A percentile compares a stretch with the other conserved stretches of the same genome.
Conservation (phyloP, 2,329 filamentous ascomycete genomes). For the Cladosporium sp. region DNA sequence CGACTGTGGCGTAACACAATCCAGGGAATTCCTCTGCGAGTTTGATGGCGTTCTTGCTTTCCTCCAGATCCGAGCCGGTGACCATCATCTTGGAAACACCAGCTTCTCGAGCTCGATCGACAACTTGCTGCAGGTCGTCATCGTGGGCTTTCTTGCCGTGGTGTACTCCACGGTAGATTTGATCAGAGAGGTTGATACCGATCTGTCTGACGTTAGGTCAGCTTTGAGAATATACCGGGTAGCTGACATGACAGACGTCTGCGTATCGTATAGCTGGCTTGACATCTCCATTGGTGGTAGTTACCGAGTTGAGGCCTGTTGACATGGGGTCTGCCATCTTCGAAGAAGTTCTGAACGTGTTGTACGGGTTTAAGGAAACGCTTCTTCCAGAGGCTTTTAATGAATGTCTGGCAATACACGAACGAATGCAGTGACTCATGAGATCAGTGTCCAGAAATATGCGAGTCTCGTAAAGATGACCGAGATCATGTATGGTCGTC, state of each 20-base stretch:
- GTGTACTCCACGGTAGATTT: slow-evolving; percentile 80
- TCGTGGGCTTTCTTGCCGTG: slow-evolving; percentile 73
- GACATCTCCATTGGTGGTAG: slow-evolving; percentile 9
- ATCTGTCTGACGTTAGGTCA: slow-evolving; percentile 47
- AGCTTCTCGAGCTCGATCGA: slow-evolving; percentile 70
- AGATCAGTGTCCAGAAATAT: not conserved
- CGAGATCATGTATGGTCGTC: too few relatives aligned
- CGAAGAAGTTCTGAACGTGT: slow-evolving; percentile 2
- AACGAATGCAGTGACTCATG: slow-evolving; percentile 6
- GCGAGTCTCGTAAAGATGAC: not conserved
- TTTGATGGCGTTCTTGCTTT: slow-evolving; percentile 69
- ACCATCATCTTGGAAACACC: slow-evolving; percentile 89
- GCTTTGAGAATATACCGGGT: too few relatives aligned
- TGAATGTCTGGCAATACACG: not conserved
- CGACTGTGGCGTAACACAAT: slow-evolving; percentile 82
- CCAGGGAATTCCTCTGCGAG: slow-evolving; percentile 71
- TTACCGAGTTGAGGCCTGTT: slow-evolving; percentile 20
- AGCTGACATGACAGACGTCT: slow-evolving; percentile 40
- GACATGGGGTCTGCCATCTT: slow-evolving; percentile 20
- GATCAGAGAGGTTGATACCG: slow-evolving; percentile 93
- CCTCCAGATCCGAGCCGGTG: slow-evolving; percentile 80
- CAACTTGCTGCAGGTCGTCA: slow-evolving; percentile 68
- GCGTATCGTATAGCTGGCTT: slow-evolving; percentile 35
- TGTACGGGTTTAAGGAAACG: not conserved
- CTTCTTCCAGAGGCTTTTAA: not conserved